These are phyloP conservation scores for Pichia membranifaciens DNA, from an alignment of 805 yeast species.

Conservation along the genomic window DNA sequence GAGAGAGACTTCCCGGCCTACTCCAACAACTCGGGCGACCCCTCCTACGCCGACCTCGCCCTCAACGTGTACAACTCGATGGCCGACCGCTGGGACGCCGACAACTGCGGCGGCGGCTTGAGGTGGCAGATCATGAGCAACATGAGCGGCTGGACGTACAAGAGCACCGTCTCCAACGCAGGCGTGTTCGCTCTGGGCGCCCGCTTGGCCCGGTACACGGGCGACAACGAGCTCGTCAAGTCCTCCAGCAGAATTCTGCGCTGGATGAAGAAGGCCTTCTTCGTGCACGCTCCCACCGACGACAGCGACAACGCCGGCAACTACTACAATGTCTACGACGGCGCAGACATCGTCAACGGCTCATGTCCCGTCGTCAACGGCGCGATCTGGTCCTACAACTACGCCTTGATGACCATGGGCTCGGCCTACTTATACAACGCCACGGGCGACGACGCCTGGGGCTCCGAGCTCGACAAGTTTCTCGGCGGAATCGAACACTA, in stretches of 20 bases:
- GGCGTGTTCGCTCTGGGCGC: slow-evolving; percentile 84
- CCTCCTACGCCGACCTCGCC: slow-evolving; percentile 76
- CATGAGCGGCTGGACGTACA: slow-evolving; percentile 92
- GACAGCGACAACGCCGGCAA: slow-evolving; percentile 20
- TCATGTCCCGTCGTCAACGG: slow-evolving; percentile 39
- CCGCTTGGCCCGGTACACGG: slow-evolving; percentile 76
- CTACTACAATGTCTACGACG: slow-evolving; percentile 56
- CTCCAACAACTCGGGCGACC: slow-evolving; percentile 46
- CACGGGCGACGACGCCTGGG: slow-evolving; percentile 45
- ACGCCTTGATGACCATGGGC: slow-evolving; percentile 64
- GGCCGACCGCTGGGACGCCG: slow-evolving; percentile 89
- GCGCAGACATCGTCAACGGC: slow-evolving; percentile 50
- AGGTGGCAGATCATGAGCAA: slow-evolving; percentile 95
- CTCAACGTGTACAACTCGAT: slow-evolving; percentile 90
- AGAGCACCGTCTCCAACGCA: slow-evolving; percentile 84
- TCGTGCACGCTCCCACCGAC: slow-evolving; percentile 37
- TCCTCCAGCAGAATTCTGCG: slow-evolving; percentile 73
- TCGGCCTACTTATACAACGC: slow-evolving; percentile 59
- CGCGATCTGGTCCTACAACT: slow-evolving; percentile 62
- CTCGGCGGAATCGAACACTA: slow-evolving; percentile 39
- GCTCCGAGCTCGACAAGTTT: slow-evolving; percentile 33
- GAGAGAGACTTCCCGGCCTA: slow-evolving; percentile 68
- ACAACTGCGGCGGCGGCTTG: slow-evolving; percentile 77
- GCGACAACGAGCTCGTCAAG: slow-evolving; percentile 62
- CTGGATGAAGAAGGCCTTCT: slow-evolving; percentile 59